Evolutionary conservation across 2,329 filamentous ascomycete species (phyloP), one percentile per base, ranked within the genome.

Genomic region (Cadophora malorum): DNA sequence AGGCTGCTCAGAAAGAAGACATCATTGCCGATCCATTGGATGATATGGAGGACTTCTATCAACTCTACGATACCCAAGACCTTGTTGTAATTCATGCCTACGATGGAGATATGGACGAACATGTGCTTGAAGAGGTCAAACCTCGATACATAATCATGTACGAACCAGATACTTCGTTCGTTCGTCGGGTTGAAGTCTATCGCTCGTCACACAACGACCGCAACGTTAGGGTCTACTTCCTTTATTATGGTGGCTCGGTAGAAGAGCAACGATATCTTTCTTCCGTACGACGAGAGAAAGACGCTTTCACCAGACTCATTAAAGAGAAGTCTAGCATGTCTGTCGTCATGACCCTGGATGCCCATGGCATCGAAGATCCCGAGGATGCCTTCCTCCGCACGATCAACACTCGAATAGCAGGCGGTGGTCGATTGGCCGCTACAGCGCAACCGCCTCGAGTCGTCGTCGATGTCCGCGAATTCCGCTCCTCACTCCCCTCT

Each of bases 121-220:
- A 97, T 78, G 86, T 98, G n/a, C 86, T 99, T 1, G 95, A 99
- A 78, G 96, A 99, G 80, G 85, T 96, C 67, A 94, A 92, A 76
- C 96, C 96, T 41, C 90, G 92, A 69, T 97, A 97, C 79, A 93
- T 99, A 68, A 91, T 99, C 81, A 98, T 99, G 96, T 99, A 97
- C 79, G 96, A 98, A 78, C 95, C 96, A 0, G 94, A 98, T 72
- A 89, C 95, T 3, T 90, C 95, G 3, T 99, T 99, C 79, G 97
- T 98, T 75, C 89, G 96, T 16, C 86, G 95, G 47, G 91, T 99
- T 23, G 96, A 99, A 78, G 94, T 98, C 1, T 99, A 98, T 80
- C 90, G 96, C 49, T 97, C 94, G 63, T 97, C 94, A 10, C 96
- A 99, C 80, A 91, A 90, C 67, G 93, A 95, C 78, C 86, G 94